phyloP scores from a whole-genome alignment of 2,329 filamentous ascomycete species.

The Fusarium palustre region DNA sequence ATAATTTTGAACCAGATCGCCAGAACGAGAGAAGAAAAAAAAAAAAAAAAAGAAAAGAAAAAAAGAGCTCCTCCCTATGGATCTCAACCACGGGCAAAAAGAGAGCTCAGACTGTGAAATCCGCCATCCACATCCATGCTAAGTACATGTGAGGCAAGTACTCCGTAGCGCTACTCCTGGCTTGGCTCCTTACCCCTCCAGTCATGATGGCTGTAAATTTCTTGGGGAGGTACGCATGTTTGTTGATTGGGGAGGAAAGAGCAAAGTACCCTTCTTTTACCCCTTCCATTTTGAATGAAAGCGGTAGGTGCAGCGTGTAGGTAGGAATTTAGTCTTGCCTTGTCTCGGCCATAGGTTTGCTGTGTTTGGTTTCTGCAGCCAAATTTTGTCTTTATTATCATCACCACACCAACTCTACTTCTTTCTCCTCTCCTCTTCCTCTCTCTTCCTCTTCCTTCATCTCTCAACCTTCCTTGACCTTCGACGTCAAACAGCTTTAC shows the following conservation, averaged over 20 bases:
- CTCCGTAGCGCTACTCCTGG: slow-evolving; percentile 39
- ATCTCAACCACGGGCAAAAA: slow-evolving; percentile 23
- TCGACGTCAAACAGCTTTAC: slow-evolving; percentile 22
- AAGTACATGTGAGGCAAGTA: slow-evolving; percentile 39
- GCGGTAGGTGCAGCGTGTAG: not conserved
- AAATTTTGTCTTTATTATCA: slow-evolving; percentile 37
- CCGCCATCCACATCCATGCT: slow-evolving; percentile 25
- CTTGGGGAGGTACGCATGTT: slow-evolving; percentile 35
- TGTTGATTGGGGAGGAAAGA: slow-evolving; percentile 35
- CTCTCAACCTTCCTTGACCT: slow-evolving; percentile 26
- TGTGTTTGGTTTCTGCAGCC: not conserved
- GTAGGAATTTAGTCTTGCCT: slow-evolving; percentile 23
- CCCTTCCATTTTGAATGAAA: not conserved
- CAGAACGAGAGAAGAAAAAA: slow-evolving; percentile 27
- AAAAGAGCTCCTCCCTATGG: slow-evolving; percentile 27
- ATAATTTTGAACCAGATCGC: slow-evolving; percentile 43
- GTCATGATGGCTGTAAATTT: slow-evolving; percentile 36
- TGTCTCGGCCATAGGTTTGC: slow-evolving; percentile 1
- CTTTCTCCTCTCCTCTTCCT: slow-evolving; percentile 17
- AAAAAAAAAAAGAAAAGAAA: slow-evolving; percentile 7
- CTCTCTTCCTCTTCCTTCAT: slow-evolving; percentile 18
- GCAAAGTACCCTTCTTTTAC: slow-evolving; percentile 16
- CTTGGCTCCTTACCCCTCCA: slow-evolving; percentile 28
- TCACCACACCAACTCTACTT: slow-evolving; percentile 37
- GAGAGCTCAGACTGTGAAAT: slow-evolving; percentile 25